Percentiles rank a stretch among this genome's conserved stretches.
These are phyloP conservation scores for Scheffersomyces lignicola DNA, from an alignment of 1,139 yeast genomes.

Conservation along the genomic window DNA sequence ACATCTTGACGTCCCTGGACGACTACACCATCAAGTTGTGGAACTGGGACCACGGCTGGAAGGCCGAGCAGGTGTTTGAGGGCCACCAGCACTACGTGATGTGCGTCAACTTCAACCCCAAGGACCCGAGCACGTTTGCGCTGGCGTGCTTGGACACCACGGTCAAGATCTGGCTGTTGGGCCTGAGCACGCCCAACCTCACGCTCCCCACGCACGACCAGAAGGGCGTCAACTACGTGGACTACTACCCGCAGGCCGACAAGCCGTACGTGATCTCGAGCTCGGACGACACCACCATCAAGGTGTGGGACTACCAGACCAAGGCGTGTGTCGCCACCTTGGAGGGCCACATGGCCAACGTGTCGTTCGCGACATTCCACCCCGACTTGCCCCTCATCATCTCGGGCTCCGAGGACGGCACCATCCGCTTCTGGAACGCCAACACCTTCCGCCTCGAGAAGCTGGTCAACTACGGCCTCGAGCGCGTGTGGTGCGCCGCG, in stretches of 20 bases:
- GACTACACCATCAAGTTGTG: slow-evolving; percentile 90
- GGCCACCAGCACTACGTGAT: slow-evolving; percentile 96
- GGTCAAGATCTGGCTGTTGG: slow-evolving; percentile 94
- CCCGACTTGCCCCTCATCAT: slow-evolving; percentile 89
- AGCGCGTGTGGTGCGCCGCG: slow-evolving; percentile 95
- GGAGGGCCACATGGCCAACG: slow-evolving; percentile 92
- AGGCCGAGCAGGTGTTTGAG: slow-evolving; percentile 83
- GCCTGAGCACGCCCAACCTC: slow-evolving; percentile 86
- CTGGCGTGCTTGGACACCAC: slow-evolving; percentile 95
- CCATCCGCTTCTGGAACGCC: slow-evolving; percentile 77
- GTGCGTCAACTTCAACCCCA: slow-evolving; percentile 94
- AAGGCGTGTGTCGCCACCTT: slow-evolving; percentile 92
- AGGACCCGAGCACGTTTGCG: slow-evolving; percentile 96
- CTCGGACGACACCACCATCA: slow-evolving; percentile 88
- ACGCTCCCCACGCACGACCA: slow-evolving; percentile 89
- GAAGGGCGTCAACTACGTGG: slow-evolving; percentile 93
- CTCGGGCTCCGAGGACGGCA: slow-evolving; percentile 83
- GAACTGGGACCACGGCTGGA: slow-evolving; percentile 98
- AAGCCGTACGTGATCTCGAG: slow-evolving; percentile 93
- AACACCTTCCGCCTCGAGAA: slow-evolving; percentile 84
- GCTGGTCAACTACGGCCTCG: slow-evolving; percentile 85
- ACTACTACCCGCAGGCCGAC: slow-evolving; percentile 95
- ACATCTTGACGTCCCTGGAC: slow-evolving; percentile 85
- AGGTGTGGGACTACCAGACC: slow-evolving; percentile 97
- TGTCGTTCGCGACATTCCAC: slow-evolving; percentile 94